A percentile compares a stretch with the other conserved stretches of the same genome.
phyloP scores from a whole-genome alignment of 2,329 filamentous ascomycete species.

The Pestalotiopsis sp. region DNA sequence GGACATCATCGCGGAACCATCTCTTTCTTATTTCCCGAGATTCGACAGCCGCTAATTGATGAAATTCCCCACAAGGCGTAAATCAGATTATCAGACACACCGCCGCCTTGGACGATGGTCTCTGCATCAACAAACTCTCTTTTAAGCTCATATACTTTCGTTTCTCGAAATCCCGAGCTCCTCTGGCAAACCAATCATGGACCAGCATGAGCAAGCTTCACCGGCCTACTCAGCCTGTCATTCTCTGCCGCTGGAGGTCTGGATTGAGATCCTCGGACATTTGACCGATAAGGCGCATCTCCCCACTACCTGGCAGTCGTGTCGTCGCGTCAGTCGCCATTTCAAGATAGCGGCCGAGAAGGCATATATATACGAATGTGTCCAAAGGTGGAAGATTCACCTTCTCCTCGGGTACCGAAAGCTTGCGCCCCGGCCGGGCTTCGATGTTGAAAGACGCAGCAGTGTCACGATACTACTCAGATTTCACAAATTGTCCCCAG shows the following conservation, averaged over 20 bases:
- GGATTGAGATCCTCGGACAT: constrained; percentile 6
- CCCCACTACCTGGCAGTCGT: neutral
- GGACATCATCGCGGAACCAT: neutral
- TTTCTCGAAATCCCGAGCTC: neutral
- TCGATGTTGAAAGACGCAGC: neutral
- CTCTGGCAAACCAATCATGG: neutral
- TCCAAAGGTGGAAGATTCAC: constrained; percentile 2
- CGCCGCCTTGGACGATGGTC: neutral
- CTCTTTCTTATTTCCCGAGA: neutral
- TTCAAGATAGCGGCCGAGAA: constrained; percentile 1
- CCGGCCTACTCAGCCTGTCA: neutral
- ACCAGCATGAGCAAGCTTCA: too few species aligned
- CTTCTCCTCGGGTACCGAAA: neutral
- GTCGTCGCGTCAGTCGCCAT: neutral
- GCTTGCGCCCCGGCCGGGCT: neutral
- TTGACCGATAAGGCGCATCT: constrained; percentile 1
- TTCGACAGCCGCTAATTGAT: neutral
- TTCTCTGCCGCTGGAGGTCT: neutral
- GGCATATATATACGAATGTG: neutral
- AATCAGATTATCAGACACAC: neutral
- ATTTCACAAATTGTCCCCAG: neutral
- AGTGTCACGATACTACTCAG: neutral
- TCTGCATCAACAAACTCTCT: neutral
- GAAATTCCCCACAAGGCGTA: neutral
- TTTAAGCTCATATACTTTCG: neutral